Percentiles rank a stretch among this genome's conserved stretches.
Evolutionary conservation across 352 stramenopile genomes (phyloP).

Genomic region (Phytophthora vignae): DNA sequence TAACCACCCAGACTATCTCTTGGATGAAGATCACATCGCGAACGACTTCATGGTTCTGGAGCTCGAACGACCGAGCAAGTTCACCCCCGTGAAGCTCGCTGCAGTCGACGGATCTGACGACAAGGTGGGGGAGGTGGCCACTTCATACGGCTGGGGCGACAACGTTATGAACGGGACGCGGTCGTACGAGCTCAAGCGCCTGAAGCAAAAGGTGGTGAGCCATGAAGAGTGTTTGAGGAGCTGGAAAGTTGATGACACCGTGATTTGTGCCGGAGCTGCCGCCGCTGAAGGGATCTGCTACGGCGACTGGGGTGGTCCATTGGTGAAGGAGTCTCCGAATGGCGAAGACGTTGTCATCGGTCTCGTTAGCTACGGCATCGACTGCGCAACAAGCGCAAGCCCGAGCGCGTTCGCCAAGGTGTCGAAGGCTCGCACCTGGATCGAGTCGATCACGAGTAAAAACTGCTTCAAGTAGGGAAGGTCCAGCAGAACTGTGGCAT

Average conservation of each 20-base stretch:
- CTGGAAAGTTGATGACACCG: not conserved
- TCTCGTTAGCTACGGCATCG: no score
- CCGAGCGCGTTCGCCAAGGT: no score
- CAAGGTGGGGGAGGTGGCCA: not conserved
- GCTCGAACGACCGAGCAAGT: conserved; percentile 45
- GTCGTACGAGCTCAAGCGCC: not conserved
- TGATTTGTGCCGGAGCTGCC: not conserved
- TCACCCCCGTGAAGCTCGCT: conserved; percentile 35
- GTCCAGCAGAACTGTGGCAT: no score
- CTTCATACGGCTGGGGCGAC: not conserved
- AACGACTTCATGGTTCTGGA: conserved; percentile 60
- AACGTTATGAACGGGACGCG: not conserved
- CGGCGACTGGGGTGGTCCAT: not conserved
- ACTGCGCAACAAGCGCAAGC: no score
- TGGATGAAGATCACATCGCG: not conserved
- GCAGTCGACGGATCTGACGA: not conserved
- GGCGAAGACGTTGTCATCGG: no score
- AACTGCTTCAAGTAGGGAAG: no score
- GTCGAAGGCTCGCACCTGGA: no score
- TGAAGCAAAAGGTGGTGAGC: not conserved
- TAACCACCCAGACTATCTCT: conserved; percentile 37
- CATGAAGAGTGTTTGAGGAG: not conserved
- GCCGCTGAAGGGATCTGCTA: not conserved
- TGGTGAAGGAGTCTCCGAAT: not conserved
- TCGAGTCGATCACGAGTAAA: no score